Percentiles rank a stretch among this genome's conserved stretches.
These are phyloP conservation scores for Panicum miliaceum DNA, from an alignment of 176 grass and related monocot species.

Conservation along the genomic window DNA sequence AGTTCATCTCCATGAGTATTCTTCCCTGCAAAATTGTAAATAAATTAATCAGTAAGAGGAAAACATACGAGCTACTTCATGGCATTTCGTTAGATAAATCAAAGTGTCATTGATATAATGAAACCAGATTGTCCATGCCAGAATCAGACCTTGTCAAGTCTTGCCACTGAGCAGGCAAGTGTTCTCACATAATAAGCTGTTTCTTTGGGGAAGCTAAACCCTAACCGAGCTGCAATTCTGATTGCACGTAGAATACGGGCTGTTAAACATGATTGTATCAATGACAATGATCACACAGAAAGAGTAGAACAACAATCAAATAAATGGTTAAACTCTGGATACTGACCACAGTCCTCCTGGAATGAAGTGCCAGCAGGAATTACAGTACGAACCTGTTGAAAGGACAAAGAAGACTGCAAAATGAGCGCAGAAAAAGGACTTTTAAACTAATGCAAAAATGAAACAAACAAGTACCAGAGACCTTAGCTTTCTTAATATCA, in stretches of 20 bases:
- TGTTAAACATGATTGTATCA: constrained; percentile 64
- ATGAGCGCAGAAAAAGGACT: constrained; percentile 24
- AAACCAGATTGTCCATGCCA: constrained; percentile 27
- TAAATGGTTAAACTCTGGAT: constrained; percentile 17
- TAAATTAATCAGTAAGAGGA: constrained; percentile 16
- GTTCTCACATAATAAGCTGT: constrained; percentile 93
- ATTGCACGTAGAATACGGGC: constrained; percentile 99
- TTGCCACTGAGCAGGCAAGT: constrained; percentile 72
- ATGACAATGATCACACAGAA: constrained; percentile 39
- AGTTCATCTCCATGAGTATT: constrained; percentile 95
- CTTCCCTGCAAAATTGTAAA: constrained; percentile 57
- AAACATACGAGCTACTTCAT: constrained; percentile 31
- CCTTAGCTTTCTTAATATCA: constrained; percentile 89
- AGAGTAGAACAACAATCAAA: constrained; percentile 23
- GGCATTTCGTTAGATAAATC: neutral
- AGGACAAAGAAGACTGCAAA: constrained; percentile 7
- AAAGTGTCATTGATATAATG: constrained; percentile 10
- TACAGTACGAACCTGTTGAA: constrained; percentile 78
- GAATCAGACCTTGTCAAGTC: constrained; percentile 77
- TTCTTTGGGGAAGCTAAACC: constrained; percentile 92
- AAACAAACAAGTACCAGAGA: constrained; percentile 48
- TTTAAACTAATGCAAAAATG: constrained; percentile 38
- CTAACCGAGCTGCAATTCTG: constrained; percentile 97
- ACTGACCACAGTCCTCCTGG: constrained; percentile 86
- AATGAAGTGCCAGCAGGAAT: constrained; percentile 84